These are phyloP conservation scores for Pythium chondricola DNA, from an alignment of 352 stramenopile species.

Conservation along the genomic window DNA sequence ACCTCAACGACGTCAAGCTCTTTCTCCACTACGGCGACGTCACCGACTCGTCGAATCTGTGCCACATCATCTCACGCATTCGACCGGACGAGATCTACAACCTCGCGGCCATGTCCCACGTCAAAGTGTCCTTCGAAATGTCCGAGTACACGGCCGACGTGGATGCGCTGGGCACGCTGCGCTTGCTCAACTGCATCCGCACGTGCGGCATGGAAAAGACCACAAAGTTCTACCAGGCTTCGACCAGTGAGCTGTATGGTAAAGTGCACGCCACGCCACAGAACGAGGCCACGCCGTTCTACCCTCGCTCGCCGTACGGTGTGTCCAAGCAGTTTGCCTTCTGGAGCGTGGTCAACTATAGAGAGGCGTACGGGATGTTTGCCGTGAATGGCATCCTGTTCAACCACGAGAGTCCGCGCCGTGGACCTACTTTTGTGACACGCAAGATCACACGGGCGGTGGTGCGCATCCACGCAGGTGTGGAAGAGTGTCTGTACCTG, in stretches of 20 bases:
- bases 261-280: slow-evolving; percentile 97
- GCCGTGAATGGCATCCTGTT: slow-evolving; percentile 98
- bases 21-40: slow-evolving; percentile 99
- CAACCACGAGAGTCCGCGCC: slow-evolving; percentile 98
- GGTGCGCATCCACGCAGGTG: slow-evolving; percentile 87
- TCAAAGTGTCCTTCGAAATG: slow-evolving; percentile 99
- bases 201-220: slow-evolving; percentile 79
- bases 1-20: slow-evolving; percentile 90
- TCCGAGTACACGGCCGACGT: slow-evolving; percentile 99
- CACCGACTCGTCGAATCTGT: slow-evolving; percentile 96
- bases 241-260: slow-evolving; percentile 97
- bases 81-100: slow-evolving; percentile 98
- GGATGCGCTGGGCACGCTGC: slow-evolving; percentile 93
- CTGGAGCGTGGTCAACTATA: slow-evolving; percentile 99
- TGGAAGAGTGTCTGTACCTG: slow-evolving; percentile 95
- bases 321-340: slow-evolving; percentile 98
- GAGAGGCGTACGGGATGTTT: slow-evolving; percentile 94
- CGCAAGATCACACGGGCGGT: slow-evolving; percentile 97
- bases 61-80: slow-evolving; percentile 93
- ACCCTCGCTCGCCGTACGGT: slow-evolving; percentile 97
- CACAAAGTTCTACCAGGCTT: slow-evolving; percentile 94
- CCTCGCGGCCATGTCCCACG: slow-evolving; percentile 97
- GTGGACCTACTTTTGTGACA: slow-evolving; percentile 97
- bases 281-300: slow-evolving; percentile 96
- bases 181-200: slow-evolving; percentile 96